Percentiles rank a stretch among this genome's conserved stretches.
phyloP scores from a whole-genome alignment of 1,139 yeast genomes.

The Yamadazyma conglobata region DNA sequence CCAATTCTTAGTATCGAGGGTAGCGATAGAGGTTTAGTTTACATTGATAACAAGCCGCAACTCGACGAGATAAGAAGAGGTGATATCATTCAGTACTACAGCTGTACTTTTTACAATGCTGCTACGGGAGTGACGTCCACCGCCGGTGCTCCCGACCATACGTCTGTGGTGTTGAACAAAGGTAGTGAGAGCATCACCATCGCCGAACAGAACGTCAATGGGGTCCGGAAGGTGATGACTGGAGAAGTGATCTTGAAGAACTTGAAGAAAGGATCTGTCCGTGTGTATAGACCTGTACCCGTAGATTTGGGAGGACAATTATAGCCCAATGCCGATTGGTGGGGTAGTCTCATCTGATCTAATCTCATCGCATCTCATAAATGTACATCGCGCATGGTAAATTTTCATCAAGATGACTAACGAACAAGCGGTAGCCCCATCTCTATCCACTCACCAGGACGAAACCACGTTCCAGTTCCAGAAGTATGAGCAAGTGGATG shows the following conservation, averaged over 20 bases:
- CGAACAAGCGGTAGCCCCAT: conserved; percentile 43
- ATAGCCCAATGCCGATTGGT: conserved; percentile 1
- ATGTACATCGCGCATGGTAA: too few relatives aligned
- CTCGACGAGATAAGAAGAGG: conserved; percentile 40
- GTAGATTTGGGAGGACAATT: conserved; percentile 6
- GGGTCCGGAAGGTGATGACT: conserved; percentile 43
- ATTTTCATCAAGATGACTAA: conserved; percentile 9
- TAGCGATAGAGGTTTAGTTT: conserved; percentile 17
- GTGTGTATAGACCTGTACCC: conserved; percentile 53
- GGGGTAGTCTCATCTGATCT: too few relatives aligned
- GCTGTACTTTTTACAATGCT: conserved; percentile 40
- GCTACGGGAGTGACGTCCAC: conserved; percentile 24
- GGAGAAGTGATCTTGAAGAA: conserved; percentile 44
- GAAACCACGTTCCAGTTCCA: conserved; percentile 47
- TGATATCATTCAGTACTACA: conserved; percentile 39
- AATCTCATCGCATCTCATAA: conserved; percentile 3
- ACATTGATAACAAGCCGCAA: conserved; percentile 19
- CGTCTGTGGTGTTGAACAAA: conserved; percentile 52
- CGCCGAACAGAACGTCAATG: conserved; percentile 62
- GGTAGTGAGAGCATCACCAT: conserved; percentile 33
- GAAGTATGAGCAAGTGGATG: conserved; percentile 26
- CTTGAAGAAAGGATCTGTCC: conserved; percentile 46
- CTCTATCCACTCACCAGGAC: conserved; percentile 59
- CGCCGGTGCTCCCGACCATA: conserved; percentile 66
- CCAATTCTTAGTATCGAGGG: conserved; percentile 42